Evolutionary conservation across 371 early-diverging fungal species (phyloP).

Genomic region (Lichtheimia hyalospora): DNA sequence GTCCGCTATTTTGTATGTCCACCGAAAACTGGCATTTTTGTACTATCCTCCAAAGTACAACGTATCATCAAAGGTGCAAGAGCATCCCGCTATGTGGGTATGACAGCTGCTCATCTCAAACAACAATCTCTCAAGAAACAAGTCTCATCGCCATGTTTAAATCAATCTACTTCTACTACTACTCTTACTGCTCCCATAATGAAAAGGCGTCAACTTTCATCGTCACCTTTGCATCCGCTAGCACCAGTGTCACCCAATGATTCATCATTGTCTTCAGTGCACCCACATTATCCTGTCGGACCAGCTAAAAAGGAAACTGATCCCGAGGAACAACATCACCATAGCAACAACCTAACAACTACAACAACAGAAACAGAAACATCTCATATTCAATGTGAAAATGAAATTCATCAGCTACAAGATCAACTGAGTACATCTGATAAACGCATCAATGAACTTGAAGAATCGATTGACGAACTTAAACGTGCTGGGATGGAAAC

Average conservation of each 20-base stretch:
- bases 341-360: conserved; percentile 41
- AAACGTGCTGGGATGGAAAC: conserved; percentile 36
- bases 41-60: conserved; percentile 16
- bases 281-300: conserved; percentile 6
- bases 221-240: background rate
- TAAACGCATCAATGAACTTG: conserved; percentile 9
- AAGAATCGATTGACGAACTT: conserved; percentile 23
- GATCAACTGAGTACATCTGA: conserved; percentile 6
- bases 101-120: background rate
- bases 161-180: background rate
- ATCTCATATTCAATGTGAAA: conserved; percentile 13
- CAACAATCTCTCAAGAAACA: conserved; percentile 4
- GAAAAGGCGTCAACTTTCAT: background rate
- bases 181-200: background rate
- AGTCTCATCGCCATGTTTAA: background rate
- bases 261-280: background rate
- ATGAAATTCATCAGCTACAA: conserved; percentile 12
- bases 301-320: conserved; percentile 8
- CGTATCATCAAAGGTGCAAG: background rate
- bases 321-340: background rate
- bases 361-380: conserved; percentile 18
- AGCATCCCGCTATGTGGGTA: background rate
- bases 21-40: conserved; percentile 25
- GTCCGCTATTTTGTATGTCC: conserved; percentile 22
- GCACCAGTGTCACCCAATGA: conserved; percentile 48